Conservation (phyloP, 1,139 yeast genomes). For the Debaryomyces udenii region DNA sequence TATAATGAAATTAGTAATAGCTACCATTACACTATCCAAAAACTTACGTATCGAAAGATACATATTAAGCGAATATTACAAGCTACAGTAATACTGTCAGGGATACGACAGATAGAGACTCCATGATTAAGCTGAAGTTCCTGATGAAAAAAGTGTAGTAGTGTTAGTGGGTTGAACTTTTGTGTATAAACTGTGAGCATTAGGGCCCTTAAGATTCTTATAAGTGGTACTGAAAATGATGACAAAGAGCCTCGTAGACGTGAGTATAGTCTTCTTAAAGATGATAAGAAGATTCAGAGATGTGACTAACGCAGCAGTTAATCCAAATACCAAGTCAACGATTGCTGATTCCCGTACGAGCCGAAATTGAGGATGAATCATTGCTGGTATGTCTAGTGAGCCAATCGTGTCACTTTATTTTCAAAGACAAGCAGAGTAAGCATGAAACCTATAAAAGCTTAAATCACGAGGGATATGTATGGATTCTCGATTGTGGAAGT, state of each 20-base stretch:
- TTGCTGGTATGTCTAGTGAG: constrained; percentile 8
- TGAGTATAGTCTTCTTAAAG: constrained; percentile 2
- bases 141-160: too few relatives aligned
- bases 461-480: constrained; percentile 3
- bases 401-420: constrained; percentile 13
- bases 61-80: too few relatives aligned
- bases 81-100: too few relatives aligned
- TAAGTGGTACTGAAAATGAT: neutral
- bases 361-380: neutral
- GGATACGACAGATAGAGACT: too few relatives aligned
- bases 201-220: too few relatives aligned
- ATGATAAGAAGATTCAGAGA: too few relatives aligned
- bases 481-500: constrained; percentile 13
- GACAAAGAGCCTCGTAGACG: constrained; percentile 1
- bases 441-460: constrained; percentile 1
- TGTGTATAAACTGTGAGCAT: too few relatives aligned
- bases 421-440: constrained; percentile 10
- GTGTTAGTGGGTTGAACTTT: too few relatives aligned
- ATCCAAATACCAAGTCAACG: constrained; percentile 3
- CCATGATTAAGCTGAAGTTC: too few relatives aligned
- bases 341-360: constrained; percentile 2
- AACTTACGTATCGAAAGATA: too few relatives aligned
- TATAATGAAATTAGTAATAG: too few relatives aligned
- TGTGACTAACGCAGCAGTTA: constrained; percentile 1
- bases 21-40: too few relatives aligned